These are phyloP conservation scores for Alopecurus myosuroides DNA, from an alignment of 176 grass and related monocot genomes.

Conservation along the genomic window DNA sequence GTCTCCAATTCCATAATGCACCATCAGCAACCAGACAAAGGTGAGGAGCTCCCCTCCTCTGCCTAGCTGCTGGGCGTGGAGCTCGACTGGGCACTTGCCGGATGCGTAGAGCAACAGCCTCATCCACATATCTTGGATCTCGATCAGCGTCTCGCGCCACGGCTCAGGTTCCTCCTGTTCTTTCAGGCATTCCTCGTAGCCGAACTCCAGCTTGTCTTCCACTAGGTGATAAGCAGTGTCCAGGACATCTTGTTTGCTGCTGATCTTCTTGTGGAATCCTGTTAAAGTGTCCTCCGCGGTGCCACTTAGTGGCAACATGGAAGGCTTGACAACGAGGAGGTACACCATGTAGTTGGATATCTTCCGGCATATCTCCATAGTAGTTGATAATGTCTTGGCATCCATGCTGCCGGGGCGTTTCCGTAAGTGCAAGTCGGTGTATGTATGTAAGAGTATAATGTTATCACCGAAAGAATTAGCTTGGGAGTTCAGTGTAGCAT, in stretches of 20 bases:
- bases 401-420: not conserved
- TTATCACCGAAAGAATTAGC: not conserved
- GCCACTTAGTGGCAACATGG: not conserved
- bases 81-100: not conserved
- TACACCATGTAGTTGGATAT: not conserved
- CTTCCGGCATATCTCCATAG: not conserved
- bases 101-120: not conserved
- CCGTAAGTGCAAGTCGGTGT: not conserved
- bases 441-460: not conserved
- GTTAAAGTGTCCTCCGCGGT: not conserved
- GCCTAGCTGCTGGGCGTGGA: not conserved
- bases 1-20: not conserved
- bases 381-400: not conserved
- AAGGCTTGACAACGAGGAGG: slow-evolving; percentile 8
- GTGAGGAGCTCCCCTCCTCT: slow-evolving; percentile 19
- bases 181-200: slow-evolving; percentile 13
- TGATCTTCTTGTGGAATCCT: not conserved
- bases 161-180: not conserved
- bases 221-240: not conserved
- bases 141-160: not conserved
- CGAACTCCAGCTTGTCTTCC: slow-evolving; percentile 5
- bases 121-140: slow-evolving; percentile 24
- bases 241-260: not conserved
- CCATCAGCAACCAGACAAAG: slow-evolving; percentile 3
- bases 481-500: not conserved